Conservation (phyloP, 2,329 filamentous ascomycete species). For the Fusarium succisae region DNA sequence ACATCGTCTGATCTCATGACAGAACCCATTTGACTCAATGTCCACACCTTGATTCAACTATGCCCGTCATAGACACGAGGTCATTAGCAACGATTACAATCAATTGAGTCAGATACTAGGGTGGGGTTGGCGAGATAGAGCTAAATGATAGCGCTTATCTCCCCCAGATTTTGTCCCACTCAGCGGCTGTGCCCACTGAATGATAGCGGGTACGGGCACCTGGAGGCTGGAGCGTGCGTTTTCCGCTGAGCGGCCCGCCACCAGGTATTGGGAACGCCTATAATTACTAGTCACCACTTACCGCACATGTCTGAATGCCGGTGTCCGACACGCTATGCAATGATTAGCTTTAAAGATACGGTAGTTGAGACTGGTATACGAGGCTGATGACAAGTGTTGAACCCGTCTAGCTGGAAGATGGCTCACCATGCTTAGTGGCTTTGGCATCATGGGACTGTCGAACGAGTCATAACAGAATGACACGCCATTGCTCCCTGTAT, state of each 20-base stretch:
- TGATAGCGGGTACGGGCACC: background rate
- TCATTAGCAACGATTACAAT: background rate
- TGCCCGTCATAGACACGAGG: background rate
- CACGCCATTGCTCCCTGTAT: background rate
- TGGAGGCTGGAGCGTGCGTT: background rate
- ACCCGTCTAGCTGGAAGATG: background rate
- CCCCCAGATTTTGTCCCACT: background rate
- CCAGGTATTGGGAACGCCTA: background rate
- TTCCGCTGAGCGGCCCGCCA: background rate
- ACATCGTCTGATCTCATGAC: background rate
- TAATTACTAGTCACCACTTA: background rate
- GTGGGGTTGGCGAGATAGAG: background rate
- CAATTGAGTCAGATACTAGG: background rate
- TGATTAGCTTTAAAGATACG: background rate
- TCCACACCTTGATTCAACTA: background rate
- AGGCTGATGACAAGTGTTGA: background rate
- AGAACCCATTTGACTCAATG: background rate
- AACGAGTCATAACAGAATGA: background rate
- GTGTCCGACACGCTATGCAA: background rate
- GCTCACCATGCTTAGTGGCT: background rate
- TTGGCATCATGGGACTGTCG: background rate
- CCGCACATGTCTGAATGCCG: background rate
- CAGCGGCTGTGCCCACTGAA: background rate
- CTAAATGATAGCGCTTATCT: background rate
- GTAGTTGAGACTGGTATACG: background rate